These are phyloP conservation scores for Rhododendron mucronatum DNA, from an alignment of 148 eudicot species.

Conservation along the genomic window DNA sequence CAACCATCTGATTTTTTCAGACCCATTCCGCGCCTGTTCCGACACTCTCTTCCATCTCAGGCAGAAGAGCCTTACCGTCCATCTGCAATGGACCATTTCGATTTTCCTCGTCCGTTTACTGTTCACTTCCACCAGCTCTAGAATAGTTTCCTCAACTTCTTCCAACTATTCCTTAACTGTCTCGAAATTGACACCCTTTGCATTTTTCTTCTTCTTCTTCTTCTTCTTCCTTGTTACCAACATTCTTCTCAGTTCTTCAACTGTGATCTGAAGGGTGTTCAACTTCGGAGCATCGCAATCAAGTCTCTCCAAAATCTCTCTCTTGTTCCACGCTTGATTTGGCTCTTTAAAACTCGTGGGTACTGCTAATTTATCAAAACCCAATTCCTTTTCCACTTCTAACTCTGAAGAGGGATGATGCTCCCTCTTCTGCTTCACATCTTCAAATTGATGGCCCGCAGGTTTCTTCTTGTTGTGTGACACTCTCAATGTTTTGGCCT, in stretches of 20 bases:
- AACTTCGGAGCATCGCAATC: constrained; percentile 58
- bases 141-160: constrained; percentile 51
- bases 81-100: no score
- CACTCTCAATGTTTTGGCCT: constrained; percentile 24
- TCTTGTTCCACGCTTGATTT: constrained; percentile 29
- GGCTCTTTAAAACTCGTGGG: constrained; percentile 20
- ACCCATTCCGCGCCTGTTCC: no score
- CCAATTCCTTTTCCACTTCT: constrained; percentile 61
- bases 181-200: constrained; percentile 41
- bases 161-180: constrained; percentile 53
- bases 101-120: no score
- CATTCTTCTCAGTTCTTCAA: constrained; percentile 9
- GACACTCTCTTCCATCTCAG: no score
- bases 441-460: constrained; percentile 17
- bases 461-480: constrained; percentile 28
- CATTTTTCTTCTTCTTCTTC: constrained; percentile 39
- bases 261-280: constrained; percentile 27
- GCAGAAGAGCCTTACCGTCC: no score
- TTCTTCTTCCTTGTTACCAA: constrained; percentile 30
- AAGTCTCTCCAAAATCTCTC: constrained; percentile 50
- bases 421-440: constrained; percentile 10
- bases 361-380: constrained; percentile 55
- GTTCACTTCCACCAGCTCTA: constrained; percentile 22
- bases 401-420: constrained; percentile 33
- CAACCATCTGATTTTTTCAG: no score